phyloP scores from a whole-genome alignment of 768 basidiomycete species.

The Termitomyces sp. region DNA sequence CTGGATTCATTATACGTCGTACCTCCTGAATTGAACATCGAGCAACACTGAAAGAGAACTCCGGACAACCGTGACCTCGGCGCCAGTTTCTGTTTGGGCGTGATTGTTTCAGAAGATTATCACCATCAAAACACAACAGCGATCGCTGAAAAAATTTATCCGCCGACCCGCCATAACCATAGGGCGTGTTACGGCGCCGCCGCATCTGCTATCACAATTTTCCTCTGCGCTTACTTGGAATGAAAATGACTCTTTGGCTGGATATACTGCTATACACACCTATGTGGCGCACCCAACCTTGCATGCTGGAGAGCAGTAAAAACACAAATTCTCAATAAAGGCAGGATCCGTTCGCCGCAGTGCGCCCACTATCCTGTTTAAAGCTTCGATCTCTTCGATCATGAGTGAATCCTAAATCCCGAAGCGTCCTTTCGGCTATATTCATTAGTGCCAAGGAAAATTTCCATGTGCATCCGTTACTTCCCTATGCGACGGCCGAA shows the following conservation, averaged over 20 bases:
- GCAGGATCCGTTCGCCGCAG: background rate
- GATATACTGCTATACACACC: too few species aligned
- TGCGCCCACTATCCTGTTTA: background rate
- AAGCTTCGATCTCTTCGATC: constrained; percentile 1
- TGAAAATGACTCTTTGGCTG: too few species aligned
- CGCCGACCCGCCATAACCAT: background rate
- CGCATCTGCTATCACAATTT: background rate
- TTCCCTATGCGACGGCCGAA: constrained; percentile 2
- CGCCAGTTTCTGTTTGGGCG: background rate
- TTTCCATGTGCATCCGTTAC: constrained; percentile 8
- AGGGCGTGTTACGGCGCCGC: background rate
- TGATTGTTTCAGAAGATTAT: background rate
- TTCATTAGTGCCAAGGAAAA: constrained; percentile 5
- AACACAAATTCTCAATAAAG: background rate
- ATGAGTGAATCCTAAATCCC: background rate
- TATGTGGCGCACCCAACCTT: background rate
- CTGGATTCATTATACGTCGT: background rate
- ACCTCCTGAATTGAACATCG: too few species aligned
- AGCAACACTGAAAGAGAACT: background rate
- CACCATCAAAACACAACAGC: background rate
- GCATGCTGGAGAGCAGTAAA: background rate
- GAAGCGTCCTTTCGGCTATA: background rate
- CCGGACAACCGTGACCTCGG: background rate
- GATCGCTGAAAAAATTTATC: background rate
- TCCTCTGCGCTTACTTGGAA: too few species aligned